Evolutionary conservation across 306 rosid genomes (phyloP).

Genomic region (Fragaria nilgerrensis): DNA sequence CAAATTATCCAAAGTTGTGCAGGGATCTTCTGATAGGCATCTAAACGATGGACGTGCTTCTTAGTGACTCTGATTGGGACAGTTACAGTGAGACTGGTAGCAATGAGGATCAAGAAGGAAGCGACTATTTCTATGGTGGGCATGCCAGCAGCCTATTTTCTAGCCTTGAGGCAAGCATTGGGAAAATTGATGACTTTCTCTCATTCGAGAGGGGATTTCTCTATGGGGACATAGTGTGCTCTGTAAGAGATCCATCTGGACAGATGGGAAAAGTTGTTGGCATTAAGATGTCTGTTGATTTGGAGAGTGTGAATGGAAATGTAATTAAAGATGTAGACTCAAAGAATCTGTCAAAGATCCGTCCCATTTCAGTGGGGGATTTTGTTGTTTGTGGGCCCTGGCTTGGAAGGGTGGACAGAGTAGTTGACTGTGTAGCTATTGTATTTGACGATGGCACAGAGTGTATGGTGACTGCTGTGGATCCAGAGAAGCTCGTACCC

Average conservation of each 20-base stretch:
- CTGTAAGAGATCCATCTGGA: conserved; percentile 65
- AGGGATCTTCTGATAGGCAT: conserved; percentile 41
- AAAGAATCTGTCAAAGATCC: conserved; percentile 60
- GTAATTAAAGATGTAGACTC: conserved; percentile 59
- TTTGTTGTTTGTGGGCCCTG: conserved; percentile 73
- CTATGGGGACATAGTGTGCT: conserved; percentile 77
- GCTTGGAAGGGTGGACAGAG: conserved; percentile 82
- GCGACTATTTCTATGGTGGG: conserved; percentile 57
- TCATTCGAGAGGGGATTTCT: conserved; percentile 74
- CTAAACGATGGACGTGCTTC: conserved; percentile 54
- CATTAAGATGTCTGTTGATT: conserved; percentile 66
- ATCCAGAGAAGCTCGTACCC: conserved; percentile 64
- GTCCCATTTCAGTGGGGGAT: conserved; percentile 82
- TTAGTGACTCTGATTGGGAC: conserved; percentile 82
- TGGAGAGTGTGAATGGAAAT: conserved; percentile 67
- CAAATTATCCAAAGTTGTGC: conserved; percentile 8
- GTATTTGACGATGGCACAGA: conserved; percentile 79
- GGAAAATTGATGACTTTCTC: conserved; percentile 86
- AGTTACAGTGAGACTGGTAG: conserved; percentile 72
- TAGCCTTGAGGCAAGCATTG: conserved; percentile 89
- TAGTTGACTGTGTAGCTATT: conserved; percentile 60
- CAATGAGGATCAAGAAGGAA: conserved; percentile 76
- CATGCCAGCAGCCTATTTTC: conserved; percentile 84
- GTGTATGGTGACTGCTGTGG: conserved; percentile 53
- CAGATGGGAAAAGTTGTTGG: conserved; percentile 84